Base-by-base conservation (phyloP, 495 filamentous ascomycete genomes). In the Penicillium robsamsonii region DNA sequence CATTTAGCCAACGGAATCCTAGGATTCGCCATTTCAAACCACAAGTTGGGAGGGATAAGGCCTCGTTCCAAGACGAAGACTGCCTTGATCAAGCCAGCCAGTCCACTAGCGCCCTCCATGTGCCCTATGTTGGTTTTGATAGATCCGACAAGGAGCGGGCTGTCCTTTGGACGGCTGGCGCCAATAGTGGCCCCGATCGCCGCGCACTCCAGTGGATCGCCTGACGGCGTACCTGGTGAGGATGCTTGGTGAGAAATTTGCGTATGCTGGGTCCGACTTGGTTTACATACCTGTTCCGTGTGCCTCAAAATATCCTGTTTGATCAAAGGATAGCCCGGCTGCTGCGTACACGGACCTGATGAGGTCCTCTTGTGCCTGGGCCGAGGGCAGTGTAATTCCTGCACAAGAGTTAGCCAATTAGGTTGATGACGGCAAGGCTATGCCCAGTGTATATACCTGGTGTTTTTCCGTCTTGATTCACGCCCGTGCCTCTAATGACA, bases 41-140 rank as follows among this genome's bases (percentile, higher is more conserved):
- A 10, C 1, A 24, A 13, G 41, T 51, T 60, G 15, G 63, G 46
- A 3, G 71, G 77, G n/a, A 84, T 78, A 18, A 69, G 45, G 1
- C 69, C 71, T 12, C 67, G 65, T 49, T 82, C 74, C 10, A 83
- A 17, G 9, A 58, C 56, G 18, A 79, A 24, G 0, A 70, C 62
- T 0, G 64, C 61, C 57, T 74, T 82, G 53, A 83, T 74, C 27
- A 82, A 24, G 0, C 67, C 72, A 4, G 72, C 71, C 1, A 83
- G 42, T 0, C 80, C 78, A 22, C 62, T 53, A 0, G 67, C 67
- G 0, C 58, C 58, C 48, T 79, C 74, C 0, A 63, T 35, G 35
- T 79, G 78, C 12, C 77, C 75, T 8, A 79, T 58, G 51, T 75
- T 75, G 24, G 64, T 58, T 53, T 79, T 80, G 44, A 78, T 58